Base-by-base conservation (phyloP, 2,329 filamentous ascomycete genomes). In the Rhynchosporium secalis region DNA sequence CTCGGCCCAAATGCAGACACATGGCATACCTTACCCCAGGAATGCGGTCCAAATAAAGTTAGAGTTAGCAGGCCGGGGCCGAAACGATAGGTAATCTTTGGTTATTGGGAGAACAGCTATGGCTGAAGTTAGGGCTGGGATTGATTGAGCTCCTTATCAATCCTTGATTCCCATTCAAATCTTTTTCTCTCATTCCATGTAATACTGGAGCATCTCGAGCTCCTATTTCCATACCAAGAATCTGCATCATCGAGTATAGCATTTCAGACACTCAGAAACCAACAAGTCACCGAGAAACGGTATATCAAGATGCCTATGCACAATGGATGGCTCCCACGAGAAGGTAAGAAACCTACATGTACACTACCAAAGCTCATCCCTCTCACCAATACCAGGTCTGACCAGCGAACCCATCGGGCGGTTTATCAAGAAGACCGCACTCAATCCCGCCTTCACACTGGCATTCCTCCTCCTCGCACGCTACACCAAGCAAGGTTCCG, bases 401-500 rank as follows among this genome's bases (percentile, higher is more conserved):
- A 84, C 81, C 41, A 78, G 79, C 63, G 88, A 90, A 71, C 83
- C 86, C 12, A 66, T 90, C 63, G 75, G 81, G 41, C 79, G 79
- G 45, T 71, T 88, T 46, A 72, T 91, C 67, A 80, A 82, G 65
- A 78, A 78, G 59, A 91, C 86, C 0, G 78, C 82, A 6, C 77
- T 91, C 63, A 89, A 89, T 70, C 88, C 89, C 1, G 78, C 79
- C 45, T 76, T 90, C 26, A 81, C 88, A 0, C 75, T 91, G 12
- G 83, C 87, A 0, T 77, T 91, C 29, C 70, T 90, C 49, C 79
- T 90, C 4, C 78, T 87, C 28, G 82, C 84, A 8, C 81, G 82
- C 33, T 88, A 84, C 77, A 89, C 87, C n/a, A 78, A 82, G 67
- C 80, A 80, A 66, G 88, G 88, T 56, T 78, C 80, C 60, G 76